Evolutionary conservation across 2,329 filamentous ascomycete species (phyloP).

Genomic region (Sclerotiophoma versabilis): DNA sequence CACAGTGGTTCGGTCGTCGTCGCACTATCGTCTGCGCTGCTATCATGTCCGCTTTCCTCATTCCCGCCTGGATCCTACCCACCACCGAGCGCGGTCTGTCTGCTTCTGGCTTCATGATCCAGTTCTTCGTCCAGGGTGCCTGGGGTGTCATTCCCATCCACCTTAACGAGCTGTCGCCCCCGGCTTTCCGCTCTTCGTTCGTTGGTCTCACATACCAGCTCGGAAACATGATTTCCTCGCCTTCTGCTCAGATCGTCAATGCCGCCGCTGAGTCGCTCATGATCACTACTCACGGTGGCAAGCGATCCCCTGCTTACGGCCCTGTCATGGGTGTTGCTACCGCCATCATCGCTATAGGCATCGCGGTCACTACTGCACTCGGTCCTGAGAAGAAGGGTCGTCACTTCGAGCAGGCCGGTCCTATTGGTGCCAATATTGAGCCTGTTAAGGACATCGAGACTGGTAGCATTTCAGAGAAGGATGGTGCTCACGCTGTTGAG

Average conservation of each 20-base stretch:
- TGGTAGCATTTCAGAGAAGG: constrained; percentile 40
- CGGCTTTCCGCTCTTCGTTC: constrained; percentile 73
- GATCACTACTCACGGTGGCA: constrained; percentile 62
- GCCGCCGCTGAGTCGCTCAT: constrained; percentile 66
- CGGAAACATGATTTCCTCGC: constrained; percentile 76
- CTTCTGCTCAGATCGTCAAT: constrained; percentile 79
- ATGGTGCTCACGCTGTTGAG: constrained; percentile 29
- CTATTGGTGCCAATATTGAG: constrained; percentile 53
- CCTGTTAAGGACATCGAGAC: constrained; percentile 43
- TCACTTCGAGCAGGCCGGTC: constrained; percentile 68
- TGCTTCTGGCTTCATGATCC: constrained; percentile 72
- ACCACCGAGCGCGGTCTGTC: constrained; percentile 66
- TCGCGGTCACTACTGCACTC: constrained; percentile 70
- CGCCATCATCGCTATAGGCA: constrained; percentile 76
- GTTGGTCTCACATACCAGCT: constrained; percentile 76
- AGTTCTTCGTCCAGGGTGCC: constrained; percentile 59
- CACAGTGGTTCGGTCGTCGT: constrained; percentile 77
- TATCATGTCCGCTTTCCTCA: constrained; percentile 66
- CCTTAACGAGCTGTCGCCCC: constrained; percentile 75
- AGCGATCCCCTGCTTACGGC: constrained; percentile 72
- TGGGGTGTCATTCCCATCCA: constrained; percentile 66
- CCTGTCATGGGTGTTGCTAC: constrained; percentile 79
- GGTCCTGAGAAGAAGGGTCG: constrained; percentile 78
- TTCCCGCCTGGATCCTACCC: constrained; percentile 75
- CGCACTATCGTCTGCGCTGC: constrained; percentile 69